Percentiles rank a stretch among this genome's conserved stretches.
These are phyloP conservation scores for Cytospora mali DNA, from an alignment of 2,329 filamentous ascomycete genomes.

Conservation along the genomic window DNA sequence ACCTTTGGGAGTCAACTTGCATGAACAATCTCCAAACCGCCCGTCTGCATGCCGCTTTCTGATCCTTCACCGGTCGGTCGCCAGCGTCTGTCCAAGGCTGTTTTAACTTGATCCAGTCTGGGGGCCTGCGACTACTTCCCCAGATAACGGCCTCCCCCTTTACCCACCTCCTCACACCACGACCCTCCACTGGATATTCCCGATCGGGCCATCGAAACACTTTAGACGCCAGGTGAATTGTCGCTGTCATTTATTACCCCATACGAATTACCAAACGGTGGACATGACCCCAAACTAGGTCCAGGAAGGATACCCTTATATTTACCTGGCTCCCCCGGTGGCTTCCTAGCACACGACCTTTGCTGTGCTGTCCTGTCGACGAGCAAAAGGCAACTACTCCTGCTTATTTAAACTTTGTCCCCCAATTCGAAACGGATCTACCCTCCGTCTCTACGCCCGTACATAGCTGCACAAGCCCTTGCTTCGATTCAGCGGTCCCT, in stretches of 20 bases:
- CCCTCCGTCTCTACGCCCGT: conserved; percentile 1
- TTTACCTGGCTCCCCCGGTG: neutral
- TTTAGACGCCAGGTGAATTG: conserved; percentile 6
- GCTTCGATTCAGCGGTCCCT: conserved; percentile 5
- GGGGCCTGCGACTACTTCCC: conserved; percentile 16
- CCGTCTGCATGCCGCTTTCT: conserved; percentile 12
- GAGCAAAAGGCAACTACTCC: neutral
- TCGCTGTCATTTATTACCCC: conserved; percentile 5
- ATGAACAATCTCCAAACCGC: neutral
- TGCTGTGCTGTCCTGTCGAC: neutral
- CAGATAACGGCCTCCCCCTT: conserved; percentile 3
- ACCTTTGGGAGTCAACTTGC: neutral
- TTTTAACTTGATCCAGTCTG: conserved; percentile 10
- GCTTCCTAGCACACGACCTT: neutral
- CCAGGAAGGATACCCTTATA: neutral
- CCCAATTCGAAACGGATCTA: neutral
- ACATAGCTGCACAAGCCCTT: conserved; percentile 17
- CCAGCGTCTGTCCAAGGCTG: neutral
- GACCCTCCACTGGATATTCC: conserved; percentile 22
- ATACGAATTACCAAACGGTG: conserved; percentile 8
- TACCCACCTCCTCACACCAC: conserved; percentile 17
- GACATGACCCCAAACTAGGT: neutral
- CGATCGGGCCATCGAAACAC: conserved; percentile 20
- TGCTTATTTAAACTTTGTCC: neutral
- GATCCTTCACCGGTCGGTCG: conserved; percentile 6